A percentile compares a stretch with the other conserved stretches of the same genome.
Evolutionary conservation across 768 basidiomycete genomes (phyloP).

Genomic region (Holtermanniella nyarrowii): DNA sequence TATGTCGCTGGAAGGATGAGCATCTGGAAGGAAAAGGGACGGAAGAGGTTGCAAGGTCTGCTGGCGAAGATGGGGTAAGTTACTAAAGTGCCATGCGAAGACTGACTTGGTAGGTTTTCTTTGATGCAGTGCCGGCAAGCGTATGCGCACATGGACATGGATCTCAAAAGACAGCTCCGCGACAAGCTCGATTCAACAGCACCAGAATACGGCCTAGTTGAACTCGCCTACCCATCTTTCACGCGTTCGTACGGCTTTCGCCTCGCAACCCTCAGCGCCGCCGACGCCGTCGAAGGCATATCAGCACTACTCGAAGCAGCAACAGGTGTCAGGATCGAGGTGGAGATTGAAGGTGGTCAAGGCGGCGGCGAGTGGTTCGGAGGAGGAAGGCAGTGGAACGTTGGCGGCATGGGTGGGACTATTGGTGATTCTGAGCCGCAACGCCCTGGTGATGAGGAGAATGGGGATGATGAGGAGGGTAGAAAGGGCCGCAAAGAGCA

Average conservation of each 20-base stretch:
- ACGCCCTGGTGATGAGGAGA: slow-evolving; percentile 4
- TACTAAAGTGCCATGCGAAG: not conserved
- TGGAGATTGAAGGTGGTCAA: slow-evolving; percentile 78
- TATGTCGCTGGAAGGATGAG: slow-evolving; percentile 92
- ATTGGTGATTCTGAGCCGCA: slow-evolving; percentile 13
- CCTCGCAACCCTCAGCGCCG: slow-evolving; percentile 75
- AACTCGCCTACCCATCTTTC: slow-evolving; percentile 88
- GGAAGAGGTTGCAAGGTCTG: slow-evolving; percentile 76
- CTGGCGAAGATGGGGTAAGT: slow-evolving; percentile 96
- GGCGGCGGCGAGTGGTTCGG: slow-evolving; percentile 97
- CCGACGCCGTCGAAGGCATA: slow-evolving; percentile 85
- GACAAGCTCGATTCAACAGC: slow-evolving; percentile 77
- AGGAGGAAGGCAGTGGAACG: slow-evolving; percentile 66
- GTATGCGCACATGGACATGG: slow-evolving; percentile 92
- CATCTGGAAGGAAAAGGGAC: slow-evolving; percentile 90
- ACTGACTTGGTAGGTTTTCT: slow-evolving; percentile 57
- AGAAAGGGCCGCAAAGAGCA: slow-evolving; percentile 45
- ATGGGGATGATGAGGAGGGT: slow-evolving; percentile 15
- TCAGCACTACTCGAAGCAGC: slow-evolving; percentile 82
- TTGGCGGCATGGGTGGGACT: slow-evolving; percentile 28
- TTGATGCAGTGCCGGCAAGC: slow-evolving; percentile 87
- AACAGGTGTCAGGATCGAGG: slow-evolving; percentile 75
- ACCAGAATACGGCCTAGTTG: slow-evolving; percentile 88
- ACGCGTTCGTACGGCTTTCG: slow-evolving; percentile 83
- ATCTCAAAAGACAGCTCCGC: slow-evolving; percentile 69